Conservation (phyloP, 495 filamentous ascomycete species). For the Daldinia decipiens region DNA sequence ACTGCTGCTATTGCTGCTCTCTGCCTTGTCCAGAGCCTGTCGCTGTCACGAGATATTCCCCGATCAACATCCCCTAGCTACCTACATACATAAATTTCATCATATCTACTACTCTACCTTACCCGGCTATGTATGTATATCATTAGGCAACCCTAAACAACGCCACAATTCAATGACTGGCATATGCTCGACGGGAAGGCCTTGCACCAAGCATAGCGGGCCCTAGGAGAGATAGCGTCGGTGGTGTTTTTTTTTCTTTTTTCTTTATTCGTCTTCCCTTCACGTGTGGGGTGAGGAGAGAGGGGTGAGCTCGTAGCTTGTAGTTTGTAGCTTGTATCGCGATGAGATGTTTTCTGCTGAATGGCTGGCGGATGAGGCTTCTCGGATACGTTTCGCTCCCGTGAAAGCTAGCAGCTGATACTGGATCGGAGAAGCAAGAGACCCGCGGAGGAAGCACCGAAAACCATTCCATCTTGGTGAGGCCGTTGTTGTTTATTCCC, state of each 20-base stretch:
- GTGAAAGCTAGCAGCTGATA: slow-evolving; percentile 32
- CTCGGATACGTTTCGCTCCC: slow-evolving; percentile 6
- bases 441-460: slow-evolving; percentile 3
- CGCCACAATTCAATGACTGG: slow-evolving; percentile 42
- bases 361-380: slow-evolving; percentile 6
- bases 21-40: not conserved
- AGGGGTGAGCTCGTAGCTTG: slow-evolving; percentile 11
- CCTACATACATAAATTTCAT: slow-evolving; percentile 17
- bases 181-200: slow-evolving; percentile 39
- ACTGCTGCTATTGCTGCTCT: slow-evolving; percentile 1
- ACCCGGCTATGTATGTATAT: slow-evolving; percentile 28
- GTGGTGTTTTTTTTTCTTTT: slow-evolving; percentile 5
- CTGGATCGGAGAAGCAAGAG: slow-evolving; percentile 12
- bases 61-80: slow-evolving; percentile 4
- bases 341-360: slow-evolving; percentile 1
- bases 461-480: not conserved
- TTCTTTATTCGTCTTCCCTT: not conserved
- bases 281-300: slow-evolving; percentile 13
- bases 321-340: slow-evolving; percentile 3
- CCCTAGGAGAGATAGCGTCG: slow-evolving; percentile 19
- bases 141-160: slow-evolving; percentile 35
- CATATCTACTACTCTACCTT: slow-evolving; percentile 1
- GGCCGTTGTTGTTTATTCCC: slow-evolving; percentile 2
- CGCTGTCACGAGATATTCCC: slow-evolving; percentile 21
- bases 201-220: slow-evolving; percentile 33